phyloP scores from a whole-genome alignment of 2,329 filamentous ascomycete genomes.

The Hymenoscyphus linearis region DNA sequence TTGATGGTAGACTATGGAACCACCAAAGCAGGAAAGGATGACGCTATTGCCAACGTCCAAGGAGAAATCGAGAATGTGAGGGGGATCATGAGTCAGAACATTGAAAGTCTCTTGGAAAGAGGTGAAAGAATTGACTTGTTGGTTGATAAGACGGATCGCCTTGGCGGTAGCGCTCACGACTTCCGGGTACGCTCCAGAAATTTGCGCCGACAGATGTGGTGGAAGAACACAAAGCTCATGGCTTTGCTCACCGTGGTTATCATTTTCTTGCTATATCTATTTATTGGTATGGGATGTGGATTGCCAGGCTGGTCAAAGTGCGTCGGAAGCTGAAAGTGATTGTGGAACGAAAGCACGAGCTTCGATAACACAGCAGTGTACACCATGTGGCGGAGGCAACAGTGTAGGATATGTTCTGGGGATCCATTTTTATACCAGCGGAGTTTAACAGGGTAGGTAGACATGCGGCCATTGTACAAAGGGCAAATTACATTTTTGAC shows the following conservation, averaged over 20 bases:
- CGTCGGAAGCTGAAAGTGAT: slow-evolving; percentile 18
- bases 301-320: slow-evolving; percentile 47
- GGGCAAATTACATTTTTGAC: background rate
- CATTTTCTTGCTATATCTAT: slow-evolving; percentile 64
- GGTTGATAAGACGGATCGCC: slow-evolving; percentile 91
- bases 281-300: slow-evolving; percentile 68
- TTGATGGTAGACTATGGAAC: slow-evolving; percentile 84
- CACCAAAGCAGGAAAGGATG: slow-evolving; percentile 66
- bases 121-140: slow-evolving; percentile 90
- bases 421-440: slow-evolving; percentile 13
- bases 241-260: slow-evolving; percentile 68
- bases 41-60: slow-evolving; percentile 79
- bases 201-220: slow-evolving; percentile 94
- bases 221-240: slow-evolving; percentile 98
- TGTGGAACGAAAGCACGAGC: background rate
- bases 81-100: slow-evolving; percentile 94
- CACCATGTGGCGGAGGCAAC: background rate
- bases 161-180: slow-evolving; percentile 83
- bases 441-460: background rate
- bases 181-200: slow-evolving; percentile 84
- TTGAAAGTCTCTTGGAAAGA: slow-evolving; percentile 80
- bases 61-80: slow-evolving; percentile 88
- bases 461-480: slow-evolving; percentile 3
- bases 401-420: slow-evolving; percentile 5
- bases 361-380: background rate